Base-by-base conservation (phyloP, 306 rosid species). In the Cucurbita argyrosperma region DNA sequence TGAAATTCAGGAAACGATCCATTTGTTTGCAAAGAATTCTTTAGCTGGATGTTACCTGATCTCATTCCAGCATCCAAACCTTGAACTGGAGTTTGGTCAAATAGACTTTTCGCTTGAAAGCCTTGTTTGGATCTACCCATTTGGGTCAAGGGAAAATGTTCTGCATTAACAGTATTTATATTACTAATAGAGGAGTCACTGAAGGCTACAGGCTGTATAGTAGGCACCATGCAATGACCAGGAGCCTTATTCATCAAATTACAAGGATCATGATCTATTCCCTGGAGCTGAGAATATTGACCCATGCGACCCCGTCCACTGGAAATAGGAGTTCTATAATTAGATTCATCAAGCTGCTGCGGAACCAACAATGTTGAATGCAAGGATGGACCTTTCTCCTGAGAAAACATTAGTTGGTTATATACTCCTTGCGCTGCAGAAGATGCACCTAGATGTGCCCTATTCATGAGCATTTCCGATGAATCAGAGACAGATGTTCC, bases 341-440 rank as follows among this genome's bases (percentile, higher is more conserved):
- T 66, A 51, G 87, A 79, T n/a, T 23, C 81, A 74, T 85, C 87
- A n/a, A 80, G 78, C 80, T 81, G 87, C 79, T 83, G 87, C 14
- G 85, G 72, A 79, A 77, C 79, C 72, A 71, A 66, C 72, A 81
- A 74, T 61, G 77, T 23, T 30, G 85, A 76, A 23, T 54, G 81
- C 79, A 81, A 56, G 60, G 71, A 72, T 74, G 77, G 87, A 35
- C 80, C 79, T 77, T 83, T 86, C 70, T 86, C 89, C 71, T 77
- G 89, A 21, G 85, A 56, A 66, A 77, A 81, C 62, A 74, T 50
- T 50, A 52, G 73, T 61, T 82, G 84, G 58, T 77, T 81, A 47
- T 83, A 75, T 23, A 77, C 55, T 77, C 80, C 81, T 77, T 85
- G 85, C 9, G 77, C 69, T 16, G 77, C 55, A 37, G 85, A 80